Evolutionary conservation across 179 eudicot species (phyloP), one percentile per base, ranked within the genome.

Genomic region (Heliamphora pulchella): DNA sequence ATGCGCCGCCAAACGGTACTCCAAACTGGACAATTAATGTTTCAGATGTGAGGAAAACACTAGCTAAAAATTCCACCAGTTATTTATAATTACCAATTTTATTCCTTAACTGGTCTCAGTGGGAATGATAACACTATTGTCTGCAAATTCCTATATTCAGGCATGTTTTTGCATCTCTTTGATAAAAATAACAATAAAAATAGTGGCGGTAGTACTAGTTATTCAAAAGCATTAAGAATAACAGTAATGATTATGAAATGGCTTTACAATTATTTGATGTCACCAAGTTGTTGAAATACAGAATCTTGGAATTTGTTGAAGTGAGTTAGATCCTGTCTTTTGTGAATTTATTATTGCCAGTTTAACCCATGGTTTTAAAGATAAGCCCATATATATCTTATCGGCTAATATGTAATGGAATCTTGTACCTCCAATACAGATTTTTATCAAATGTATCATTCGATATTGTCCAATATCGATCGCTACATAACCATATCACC

Each of bases 11-110:
- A 48, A 67, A 55, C 61, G 77, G 61, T 62, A 73, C 77, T 14
- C 77, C 83, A 22, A 86, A 80, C 71, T 84, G 88, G 84, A 86
- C 88, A 14, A 84, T 84, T 62, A 84, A 84, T 6, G 87, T 87
- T 61, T 75, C 86, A 63, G 90, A 86, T 75, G 90, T 88, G 68
- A 86, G 87, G 13, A 58, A 80, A 53, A 43, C 3, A 41, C 66
- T 2, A 53, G 2, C 76, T 54, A 31, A 8, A 48, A 50, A 13
- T 31, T 1, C 47, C 10, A 0, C 1, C 13, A 50, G 31, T 13
- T 20, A 63, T 18, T 50, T 65, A 44, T 71, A 18, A 41, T 46
- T 61, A n/a, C 39, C 20, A 8, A 10, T 47, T 41, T 41, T 2
- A 51, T 61, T 77, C 22, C 9, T 43, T 9, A 39, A 39, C 8